phyloP scores from a whole-genome alignment of 1,139 yeast species.

The Geotrichum siamense region DNA sequence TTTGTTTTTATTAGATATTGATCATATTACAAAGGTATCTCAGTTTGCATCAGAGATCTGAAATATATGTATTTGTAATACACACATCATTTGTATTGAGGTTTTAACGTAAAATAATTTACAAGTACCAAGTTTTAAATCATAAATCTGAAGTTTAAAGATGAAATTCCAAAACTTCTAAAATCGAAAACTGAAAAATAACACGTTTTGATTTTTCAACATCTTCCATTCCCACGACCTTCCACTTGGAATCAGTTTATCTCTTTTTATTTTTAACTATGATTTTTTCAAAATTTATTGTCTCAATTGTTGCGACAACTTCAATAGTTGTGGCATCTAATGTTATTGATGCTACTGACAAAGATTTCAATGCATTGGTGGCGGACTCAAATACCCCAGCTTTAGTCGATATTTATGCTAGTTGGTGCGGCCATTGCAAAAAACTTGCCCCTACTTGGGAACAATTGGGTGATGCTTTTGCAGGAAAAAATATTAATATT shows the following conservation, averaged over 20 bases:
- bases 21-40: no score
- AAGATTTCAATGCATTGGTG: constrained; percentile 50
- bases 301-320: constrained; percentile 9
- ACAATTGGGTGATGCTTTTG: constrained; percentile 48
- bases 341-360: constrained; percentile 41
- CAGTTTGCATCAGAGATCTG: no score
- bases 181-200: background rate
- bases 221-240: background rate
- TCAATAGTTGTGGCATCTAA: constrained; percentile 23
- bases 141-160: no score
- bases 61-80: no score
- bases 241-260: background rate
- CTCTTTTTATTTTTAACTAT: background rate
- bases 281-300: constrained; percentile 2
- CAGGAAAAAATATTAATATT: constrained; percentile 39
- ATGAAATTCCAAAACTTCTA: no score
- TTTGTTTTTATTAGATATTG: no score
- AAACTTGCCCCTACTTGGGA: constrained; percentile 60
- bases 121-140: no score
- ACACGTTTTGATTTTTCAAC: background rate
- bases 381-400: constrained; percentile 52
- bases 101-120: no score
- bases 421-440: constrained; percentile 81
- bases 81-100: no score
- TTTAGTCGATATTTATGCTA: constrained; percentile 67